Evolutionary conservation across 768 basidiomycete species (phyloP).

Genomic region (Dacryopinax spathularia): DNA sequence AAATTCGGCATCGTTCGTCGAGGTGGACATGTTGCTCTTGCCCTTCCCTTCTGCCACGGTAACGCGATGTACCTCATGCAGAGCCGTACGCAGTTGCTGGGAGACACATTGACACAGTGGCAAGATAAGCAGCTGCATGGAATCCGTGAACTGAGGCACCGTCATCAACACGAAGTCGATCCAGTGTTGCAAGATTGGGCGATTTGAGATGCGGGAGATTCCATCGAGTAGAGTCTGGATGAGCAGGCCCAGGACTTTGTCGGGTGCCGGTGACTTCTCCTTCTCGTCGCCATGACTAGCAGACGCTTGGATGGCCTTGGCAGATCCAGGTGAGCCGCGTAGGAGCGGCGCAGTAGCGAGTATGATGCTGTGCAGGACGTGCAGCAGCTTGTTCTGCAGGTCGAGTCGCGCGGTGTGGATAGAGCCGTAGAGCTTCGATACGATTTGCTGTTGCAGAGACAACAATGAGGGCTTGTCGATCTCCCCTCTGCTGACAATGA

Average conservation of each 20-base stretch:
- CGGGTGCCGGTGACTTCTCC: not conserved
- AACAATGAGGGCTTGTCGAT: constrained; percentile 45
- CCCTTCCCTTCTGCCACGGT: constrained; percentile 29
- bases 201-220: constrained; percentile 51
- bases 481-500: constrained; percentile 69
- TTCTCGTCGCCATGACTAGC: not conserved
- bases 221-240: constrained; percentile 72
- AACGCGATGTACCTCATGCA: constrained; percentile 22
- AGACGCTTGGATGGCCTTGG: not conserved
- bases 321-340: not conserved
- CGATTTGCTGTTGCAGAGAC: constrained; percentile 51
- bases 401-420: constrained; percentile 60
- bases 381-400: constrained; percentile 84
- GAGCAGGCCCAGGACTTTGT: constrained; percentile 35
- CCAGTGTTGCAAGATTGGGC: constrained; percentile 84
- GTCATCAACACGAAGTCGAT: constrained; percentile 91
- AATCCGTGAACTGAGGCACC: constrained; percentile 66
- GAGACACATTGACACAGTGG: constrained; percentile 72
- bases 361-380: constrained; percentile 75
- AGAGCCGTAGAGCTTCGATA: constrained; percentile 60
- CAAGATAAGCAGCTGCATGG: constrained; percentile 47
- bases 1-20: constrained; percentile 64
- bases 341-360: constrained; percentile 37
- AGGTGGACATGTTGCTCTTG: constrained; percentile 31
- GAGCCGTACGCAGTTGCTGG: constrained; percentile 43